A percentile compares a stretch with the other conserved stretches of the same genome.
Evolutionary conservation across 306 rosid genomes (phyloP).

Genomic region (Trifolium subterraneum): DNA sequence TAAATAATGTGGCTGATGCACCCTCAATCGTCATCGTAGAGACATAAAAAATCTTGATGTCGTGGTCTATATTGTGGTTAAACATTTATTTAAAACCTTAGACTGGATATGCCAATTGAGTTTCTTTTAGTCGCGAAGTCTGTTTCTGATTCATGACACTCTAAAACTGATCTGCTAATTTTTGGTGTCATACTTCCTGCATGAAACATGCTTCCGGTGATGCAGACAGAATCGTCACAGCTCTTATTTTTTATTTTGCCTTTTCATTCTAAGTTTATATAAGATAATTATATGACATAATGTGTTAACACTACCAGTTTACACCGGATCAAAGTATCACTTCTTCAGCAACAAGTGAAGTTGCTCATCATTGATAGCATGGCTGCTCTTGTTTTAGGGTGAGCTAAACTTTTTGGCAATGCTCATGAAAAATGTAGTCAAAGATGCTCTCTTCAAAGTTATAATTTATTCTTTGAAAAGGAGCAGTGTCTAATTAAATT

Average conservation of each 20-base stretch:
- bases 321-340: slow-evolving; percentile 77
- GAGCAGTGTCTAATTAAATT: background rate
- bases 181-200: background rate
- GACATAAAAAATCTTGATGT: background rate
- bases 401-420: slow-evolving; percentile 43
- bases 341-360: slow-evolving; percentile 80
- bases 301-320: slow-evolving; percentile 58
- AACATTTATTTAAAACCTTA: slow-evolving; percentile 4
- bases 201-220: slow-evolving; percentile 2
- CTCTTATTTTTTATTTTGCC: slow-evolving; percentile 29
- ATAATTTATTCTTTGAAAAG: slow-evolving; percentile 23
- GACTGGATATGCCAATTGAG: slow-evolving; percentile 12
- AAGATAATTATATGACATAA: slow-evolving; percentile 27
- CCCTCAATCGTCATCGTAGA: background rate
- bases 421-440: slow-evolving; percentile 25
- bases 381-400: slow-evolving; percentile 89
- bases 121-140: slow-evolving; percentile 19
- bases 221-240: background rate
- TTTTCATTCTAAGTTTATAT: slow-evolving; percentile 12
- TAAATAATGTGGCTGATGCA: background rate
- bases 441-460: slow-evolving; percentile 39
- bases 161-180: slow-evolving; percentile 15
- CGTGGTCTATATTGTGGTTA: background rate
- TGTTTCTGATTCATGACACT: slow-evolving; percentile 17
- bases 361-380: slow-evolving; percentile 88